A percentile compares a stretch with the other conserved stretches of the same genome.
These are phyloP conservation scores for Hortaea werneckii DNA, from an alignment of 2,329 filamentous ascomycete genomes.

Conservation along the genomic window DNA sequence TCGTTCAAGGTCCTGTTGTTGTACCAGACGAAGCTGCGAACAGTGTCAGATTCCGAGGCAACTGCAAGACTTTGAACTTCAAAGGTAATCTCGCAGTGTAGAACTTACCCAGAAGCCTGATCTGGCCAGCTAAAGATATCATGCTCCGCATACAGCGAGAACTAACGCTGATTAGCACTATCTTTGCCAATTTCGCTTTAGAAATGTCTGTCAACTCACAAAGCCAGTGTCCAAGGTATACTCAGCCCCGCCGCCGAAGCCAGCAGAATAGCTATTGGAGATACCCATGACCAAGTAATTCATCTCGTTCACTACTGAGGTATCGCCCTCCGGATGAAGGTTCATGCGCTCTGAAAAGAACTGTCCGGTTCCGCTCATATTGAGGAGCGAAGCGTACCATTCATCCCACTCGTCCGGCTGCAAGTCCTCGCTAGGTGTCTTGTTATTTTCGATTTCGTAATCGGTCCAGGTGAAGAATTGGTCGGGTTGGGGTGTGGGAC, in stretches of 20 bases:
- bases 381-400: conserved; percentile 4
- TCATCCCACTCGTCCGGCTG: conserved; percentile 5
- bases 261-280: conserved; percentile 6
- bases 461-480: conserved; percentile 4
- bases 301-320: background rate
- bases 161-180: conserved; percentile 3
- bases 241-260: background rate
- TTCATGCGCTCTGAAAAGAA: conserved; percentile 4
- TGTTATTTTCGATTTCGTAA: background rate
- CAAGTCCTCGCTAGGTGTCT: conserved; percentile 1
- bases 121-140: conserved; percentile 1
- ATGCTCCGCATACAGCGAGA: conserved; percentile 6
- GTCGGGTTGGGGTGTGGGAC: conserved; percentile 2
- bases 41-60: too few relatives aligned
- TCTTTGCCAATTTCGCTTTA: background rate
- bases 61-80: too few relatives aligned
- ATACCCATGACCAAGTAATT: conserved; percentile 2
- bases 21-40: background rate
- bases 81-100: background rate
- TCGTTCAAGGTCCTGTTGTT: conserved; percentile 3
- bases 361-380: conserved; percentile 4
- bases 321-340: background rate
- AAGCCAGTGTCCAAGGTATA: conserved; percentile 8
- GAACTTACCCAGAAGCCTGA: background rate
- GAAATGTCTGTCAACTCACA: conserved; percentile 3